These are phyloP conservation scores for Sporothrix variecibatus DNA, from an alignment of 2,329 filamentous ascomycete species.

Conservation along the genomic window DNA sequence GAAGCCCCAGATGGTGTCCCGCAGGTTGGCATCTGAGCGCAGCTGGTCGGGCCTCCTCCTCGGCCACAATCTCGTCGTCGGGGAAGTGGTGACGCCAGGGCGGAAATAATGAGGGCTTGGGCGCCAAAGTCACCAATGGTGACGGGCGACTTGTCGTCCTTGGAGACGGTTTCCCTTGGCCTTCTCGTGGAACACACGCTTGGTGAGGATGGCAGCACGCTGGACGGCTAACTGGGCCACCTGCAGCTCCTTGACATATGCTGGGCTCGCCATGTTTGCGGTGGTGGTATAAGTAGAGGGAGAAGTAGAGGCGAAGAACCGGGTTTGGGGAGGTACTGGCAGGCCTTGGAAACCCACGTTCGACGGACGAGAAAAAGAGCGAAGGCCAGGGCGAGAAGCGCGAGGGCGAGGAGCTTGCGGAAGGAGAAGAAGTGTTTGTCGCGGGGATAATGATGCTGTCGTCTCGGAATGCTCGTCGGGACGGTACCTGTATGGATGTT, in stretches of 20 bases:
- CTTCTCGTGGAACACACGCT: constrained; percentile 69
- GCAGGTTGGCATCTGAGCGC: constrained; percentile 67
- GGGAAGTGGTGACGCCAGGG: constrained; percentile 87
- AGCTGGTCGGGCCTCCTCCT: constrained; percentile 86
- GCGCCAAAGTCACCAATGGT: constrained; percentile 98
- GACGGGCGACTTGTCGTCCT: constrained; percentile 94
- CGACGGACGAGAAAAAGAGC: constrained; percentile 30
- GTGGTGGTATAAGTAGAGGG: constrained; percentile 18
- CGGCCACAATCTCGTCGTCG: constrained; percentile 84
- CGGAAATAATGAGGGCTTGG: constrained; percentile 91
- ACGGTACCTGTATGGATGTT: background rate
- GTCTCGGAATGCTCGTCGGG: background rate
- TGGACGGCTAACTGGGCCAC: constrained; percentile 88
- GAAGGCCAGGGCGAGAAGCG: constrained; percentile 31
- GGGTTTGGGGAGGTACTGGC: constrained; percentile 24
- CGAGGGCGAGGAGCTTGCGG: constrained; percentile 20
- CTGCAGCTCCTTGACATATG: constrained; percentile 75
- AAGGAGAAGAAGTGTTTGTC: background rate
- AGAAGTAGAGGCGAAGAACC: background rate
- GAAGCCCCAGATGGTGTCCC: constrained; percentile 79
- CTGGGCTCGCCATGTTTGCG: constrained; percentile 51
- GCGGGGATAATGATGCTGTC: constrained; percentile 11
- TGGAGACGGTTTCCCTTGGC: constrained; percentile 93
- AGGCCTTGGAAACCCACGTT: constrained; percentile 22
- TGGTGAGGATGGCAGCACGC: constrained; percentile 62